A percentile compares a stretch with the other conserved stretches of the same genome.
These are phyloP conservation scores for Phytophthora hibernalis DNA, from an alignment of 352 stramenopile genomes.

Conservation along the genomic window DNA sequence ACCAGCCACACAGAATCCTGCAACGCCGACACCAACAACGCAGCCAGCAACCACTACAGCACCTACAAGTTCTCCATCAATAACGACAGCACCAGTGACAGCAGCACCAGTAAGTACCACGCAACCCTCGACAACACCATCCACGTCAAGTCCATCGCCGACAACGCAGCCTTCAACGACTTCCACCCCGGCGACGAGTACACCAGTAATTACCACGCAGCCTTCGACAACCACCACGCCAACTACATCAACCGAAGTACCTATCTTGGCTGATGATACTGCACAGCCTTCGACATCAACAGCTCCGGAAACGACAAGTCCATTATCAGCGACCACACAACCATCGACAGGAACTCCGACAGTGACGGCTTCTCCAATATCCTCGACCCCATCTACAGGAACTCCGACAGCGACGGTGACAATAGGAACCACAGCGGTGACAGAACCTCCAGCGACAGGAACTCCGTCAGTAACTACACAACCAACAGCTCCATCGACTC, in stretches of 20 bases:
- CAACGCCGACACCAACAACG: neutral
- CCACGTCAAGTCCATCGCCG: neutral
- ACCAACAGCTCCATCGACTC: conserved; percentile 1
- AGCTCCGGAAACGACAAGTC: conserved; percentile 4
- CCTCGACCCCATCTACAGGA: conserved; percentile 5
- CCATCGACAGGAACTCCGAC: neutral
- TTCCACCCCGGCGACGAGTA: neutral
- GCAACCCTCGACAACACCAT: neutral
- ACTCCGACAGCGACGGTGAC: neutral
- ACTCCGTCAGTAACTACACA: neutral
- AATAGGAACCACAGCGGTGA: neutral
- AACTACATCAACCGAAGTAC: conserved; percentile 9
- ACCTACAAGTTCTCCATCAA: conserved; percentile 17
- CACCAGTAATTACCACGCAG: conserved; percentile 3
- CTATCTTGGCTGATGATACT: conserved; percentile 23
- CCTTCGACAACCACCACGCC: neutral
- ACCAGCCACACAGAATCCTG: conserved; percentile 8
- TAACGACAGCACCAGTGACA: neutral
- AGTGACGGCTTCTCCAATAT: neutral
- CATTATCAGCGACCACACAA: neutral
- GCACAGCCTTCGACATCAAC: conserved; percentile 4
- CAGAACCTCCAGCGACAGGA: conserved; percentile 8
- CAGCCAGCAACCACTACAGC: conserved; percentile 4
- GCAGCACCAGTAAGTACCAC: neutral
- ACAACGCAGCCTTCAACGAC: neutral